These are phyloP conservation scores for Moelleriella libera DNA, from an alignment of 2,329 filamentous ascomycete species.

Conservation along the genomic window DNA sequence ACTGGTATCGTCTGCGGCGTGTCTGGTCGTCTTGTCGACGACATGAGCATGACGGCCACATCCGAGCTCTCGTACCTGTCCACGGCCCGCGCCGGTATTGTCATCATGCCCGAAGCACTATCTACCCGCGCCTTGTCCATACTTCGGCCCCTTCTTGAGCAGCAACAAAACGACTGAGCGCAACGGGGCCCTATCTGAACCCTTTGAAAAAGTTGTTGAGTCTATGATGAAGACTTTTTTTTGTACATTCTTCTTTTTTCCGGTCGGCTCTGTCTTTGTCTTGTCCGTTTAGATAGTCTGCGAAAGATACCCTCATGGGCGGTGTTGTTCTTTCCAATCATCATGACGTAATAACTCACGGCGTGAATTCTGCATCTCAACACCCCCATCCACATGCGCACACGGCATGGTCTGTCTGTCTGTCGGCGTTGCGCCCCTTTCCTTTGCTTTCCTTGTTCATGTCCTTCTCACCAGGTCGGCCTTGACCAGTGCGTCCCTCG, in stretches of 20 bases:
- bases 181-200: background rate
- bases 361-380: too few species aligned
- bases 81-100: constrained; percentile 76
- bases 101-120: constrained; percentile 68
- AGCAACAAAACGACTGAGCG: constrained; percentile 12
- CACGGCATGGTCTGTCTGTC: background rate
- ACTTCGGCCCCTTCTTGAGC: constrained; percentile 36
- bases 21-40: constrained; percentile 65
- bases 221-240: too few species aligned
- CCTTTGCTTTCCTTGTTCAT: background rate
- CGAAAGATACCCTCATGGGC: too few species aligned
- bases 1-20: constrained; percentile 94
- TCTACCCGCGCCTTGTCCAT: constrained; percentile 60
- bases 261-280: too few species aligned
- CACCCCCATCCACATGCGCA: too few species aligned
- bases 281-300: too few species aligned
- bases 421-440: background rate
- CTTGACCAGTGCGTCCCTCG: constrained; percentile 69
- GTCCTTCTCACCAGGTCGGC: constrained; percentile 49
- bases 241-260: too few species aligned
- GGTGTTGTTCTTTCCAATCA: too few species aligned
- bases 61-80: constrained; percentile 84
- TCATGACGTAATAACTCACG: too few species aligned
- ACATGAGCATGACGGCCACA: constrained; percentile 40
- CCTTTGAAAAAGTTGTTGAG: too few species aligned